Evolutionary conservation across 257 asterid species (phyloP), one percentile per base, ranked within the genome.

Genomic region (Anisodus tanguticus): DNA sequence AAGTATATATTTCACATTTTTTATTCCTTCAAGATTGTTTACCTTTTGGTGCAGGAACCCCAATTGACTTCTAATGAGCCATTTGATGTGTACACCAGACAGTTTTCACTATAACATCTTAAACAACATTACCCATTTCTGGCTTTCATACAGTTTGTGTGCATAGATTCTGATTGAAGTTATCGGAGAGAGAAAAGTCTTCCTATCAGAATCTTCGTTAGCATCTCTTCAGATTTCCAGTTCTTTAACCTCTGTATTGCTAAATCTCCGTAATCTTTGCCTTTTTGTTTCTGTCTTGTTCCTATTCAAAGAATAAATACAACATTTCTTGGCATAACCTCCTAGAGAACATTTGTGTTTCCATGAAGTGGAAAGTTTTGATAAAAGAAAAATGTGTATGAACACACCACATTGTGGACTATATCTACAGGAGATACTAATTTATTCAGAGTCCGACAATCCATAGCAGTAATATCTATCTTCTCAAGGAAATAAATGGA

Each of bases 41-140:
- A 26, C 22, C 85, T 86, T 62, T 67, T 60, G 82, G 49, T 85
- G 90, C 97, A 92, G 97, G 97, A 88, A 84, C 95, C 98, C 54
- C 98, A 95, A 69, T 90, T 95, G 37, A 91, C 91, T 80, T 90
- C 97, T 8, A 90, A 89, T 72, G 96, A 93, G 60, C 89, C 92
- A 60, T 95, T 95, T 72, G 98, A 95, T 84, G 91, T 93, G 83
- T 92, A 95, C 71, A 85, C 91, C 17, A 95, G 91, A 87, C 95
- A 95, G 17, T 95, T 95, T 83, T 91, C 95, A 41, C 88, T 95
- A 17, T 95, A 87, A 89, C 81, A 26, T 7, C 68, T 53, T 7
- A 13, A 53, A 8, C 15, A 77, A 26, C 22, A 15, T 26, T 53
- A 26, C 15, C 15, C 10, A 74, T 60, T 5, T 72, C 80, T 4